Base-by-base conservation (phyloP, 495 filamentous ascomycete genomes). In the Barbatosphaeria neglecta region DNA sequence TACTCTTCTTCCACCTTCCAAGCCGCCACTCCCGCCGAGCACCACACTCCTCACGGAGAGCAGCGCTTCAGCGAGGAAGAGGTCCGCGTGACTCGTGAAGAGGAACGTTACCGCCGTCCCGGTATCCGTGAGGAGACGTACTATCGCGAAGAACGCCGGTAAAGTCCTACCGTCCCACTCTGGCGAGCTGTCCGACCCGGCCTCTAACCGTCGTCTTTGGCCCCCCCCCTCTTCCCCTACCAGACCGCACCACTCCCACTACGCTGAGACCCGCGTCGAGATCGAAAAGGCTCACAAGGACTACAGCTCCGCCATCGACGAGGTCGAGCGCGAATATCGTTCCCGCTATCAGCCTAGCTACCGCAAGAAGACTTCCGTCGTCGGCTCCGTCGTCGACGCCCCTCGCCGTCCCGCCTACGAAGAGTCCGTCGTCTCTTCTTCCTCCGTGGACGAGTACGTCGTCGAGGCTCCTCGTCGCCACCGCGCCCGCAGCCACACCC, bases 281-380 rank as follows among this genome's bases (percentile, higher is more conserved):
- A 55, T 72, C 53, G 70, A 77, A 52, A 57, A 53, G 25, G 63
- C 57, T 46, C 73, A 79, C 66, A 58, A 61, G 43, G 65, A 66
- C 48, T 62, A 76, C 50, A 60, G 67, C 61, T 69, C 75, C 47
- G 64, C 72, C 51, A 76, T 94, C 65, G 89, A 95, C 76, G 63
- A 84, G 51, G 83, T 83, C 61, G 89, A 94, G 72, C 79, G 80
- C 65, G 78, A 90, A 62, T 92, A 85, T 69, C 87, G 88, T 64
- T 75, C 82, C 65, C 83, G 83, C 55, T 72, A 81, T 65, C 76
- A 84, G 56, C 82, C 84, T 44, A 75, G 66, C 51, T 83, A 83
- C 75, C 74, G 74, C 57, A 75, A 77, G 56, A 74, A 81, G 60
- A 46, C 54, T 46, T 39, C 45, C 46, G 73, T 76, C 61, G 68